Percentiles rank a stretch among this genome's conserved stretches.
phyloP scores from a whole-genome alignment of 345 rosid species.

The Laguncularia racemosa region DNA sequence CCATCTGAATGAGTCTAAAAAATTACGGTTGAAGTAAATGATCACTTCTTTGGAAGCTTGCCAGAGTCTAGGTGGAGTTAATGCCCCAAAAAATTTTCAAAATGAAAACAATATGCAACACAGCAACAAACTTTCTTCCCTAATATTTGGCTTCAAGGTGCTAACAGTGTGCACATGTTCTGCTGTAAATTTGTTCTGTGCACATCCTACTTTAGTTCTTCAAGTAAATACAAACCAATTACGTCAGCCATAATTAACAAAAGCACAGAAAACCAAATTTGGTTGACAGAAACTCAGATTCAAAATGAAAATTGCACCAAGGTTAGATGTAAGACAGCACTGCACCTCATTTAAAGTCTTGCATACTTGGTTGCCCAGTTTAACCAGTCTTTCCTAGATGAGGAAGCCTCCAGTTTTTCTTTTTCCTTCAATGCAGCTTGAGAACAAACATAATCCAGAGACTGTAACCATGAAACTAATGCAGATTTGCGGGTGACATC shows the following conservation, averaged over 20 bases:
- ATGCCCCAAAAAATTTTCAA: too few species aligned
- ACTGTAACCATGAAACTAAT: slow-evolving; percentile 89
- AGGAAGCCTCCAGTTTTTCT: slow-evolving; percentile 4
- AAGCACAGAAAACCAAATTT: not conserved
- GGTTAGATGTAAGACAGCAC: not conserved
- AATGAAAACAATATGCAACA: too few species aligned
- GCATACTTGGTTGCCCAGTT: slow-evolving; percentile 2
- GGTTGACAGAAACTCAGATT: not conserved
- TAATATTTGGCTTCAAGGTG: too few species aligned
- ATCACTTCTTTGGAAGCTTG: too few species aligned
- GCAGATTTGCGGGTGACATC: slow-evolving; percentile 86
- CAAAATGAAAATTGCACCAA: not conserved
- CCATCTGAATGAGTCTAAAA: too few species aligned
- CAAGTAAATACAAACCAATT: not conserved
- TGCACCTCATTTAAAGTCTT: slow-evolving; percentile 7
- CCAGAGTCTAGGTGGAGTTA: too few species aligned
- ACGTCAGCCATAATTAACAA: not conserved
- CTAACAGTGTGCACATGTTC: too few species aligned
- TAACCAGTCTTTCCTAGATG: not conserved
- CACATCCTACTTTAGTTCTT: too few species aligned
- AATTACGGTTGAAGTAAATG: too few species aligned
- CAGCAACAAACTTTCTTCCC: too few species aligned
- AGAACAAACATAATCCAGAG: slow-evolving; percentile 62
- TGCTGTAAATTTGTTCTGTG: too few species aligned
- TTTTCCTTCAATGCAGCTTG: slow-evolving; percentile 10